These are phyloP conservation scores for Sporobolomyces phaffii DNA, from an alignment of 768 basidiomycete species.

Conservation along the genomic window DNA sequence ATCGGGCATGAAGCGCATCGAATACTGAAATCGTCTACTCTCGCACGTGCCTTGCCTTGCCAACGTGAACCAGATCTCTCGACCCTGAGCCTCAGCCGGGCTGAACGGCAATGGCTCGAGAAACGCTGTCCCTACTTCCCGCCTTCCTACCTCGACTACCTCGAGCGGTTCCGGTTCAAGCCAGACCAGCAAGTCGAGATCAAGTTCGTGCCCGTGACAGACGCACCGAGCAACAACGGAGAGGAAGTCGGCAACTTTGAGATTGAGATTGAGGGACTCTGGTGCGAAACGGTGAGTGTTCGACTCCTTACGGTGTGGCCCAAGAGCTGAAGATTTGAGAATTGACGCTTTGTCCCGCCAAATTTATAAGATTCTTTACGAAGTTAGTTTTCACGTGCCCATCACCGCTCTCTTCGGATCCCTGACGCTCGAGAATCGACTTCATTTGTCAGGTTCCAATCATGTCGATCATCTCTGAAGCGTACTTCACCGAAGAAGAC, in stretches of 20 bases:
- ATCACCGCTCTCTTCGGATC: too few relatives aligned
- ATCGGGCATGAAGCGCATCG: too few relatives aligned
- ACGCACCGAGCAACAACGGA: slow-evolving; percentile 52
- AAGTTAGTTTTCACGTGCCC: slow-evolving; percentile 59
- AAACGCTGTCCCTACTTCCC: slow-evolving; percentile 68
- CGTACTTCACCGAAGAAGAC: slow-evolving; percentile 68
- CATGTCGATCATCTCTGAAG: slow-evolving; percentile 85
- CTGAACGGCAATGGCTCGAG: slow-evolving; percentile 64
- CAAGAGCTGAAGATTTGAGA: too few relatives aligned
- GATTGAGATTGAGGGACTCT: slow-evolving; percentile 66
- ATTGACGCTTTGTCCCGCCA: slow-evolving; percentile 43
- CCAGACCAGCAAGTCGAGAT: slow-evolving; percentile 48
- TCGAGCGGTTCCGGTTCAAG: slow-evolving; percentile 48
- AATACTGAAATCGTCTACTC: too few relatives aligned
- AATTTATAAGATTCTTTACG: slow-evolving; percentile 67
- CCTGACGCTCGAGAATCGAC: too few relatives aligned
- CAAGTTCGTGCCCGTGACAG: slow-evolving; percentile 58
- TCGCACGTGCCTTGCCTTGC: too few relatives aligned
- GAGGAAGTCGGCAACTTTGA: slow-evolving; percentile 58
- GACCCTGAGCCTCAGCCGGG: slow-evolving; percentile 47
- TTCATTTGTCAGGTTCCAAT: slow-evolving; percentile 81
- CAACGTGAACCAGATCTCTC: slow-evolving; percentile 58
- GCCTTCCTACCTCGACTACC: slow-evolving; percentile 66
- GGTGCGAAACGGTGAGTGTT: slow-evolving; percentile 59
- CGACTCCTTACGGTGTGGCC: too few relatives aligned